phyloP scores from a whole-genome alignment of 2,329 filamentous ascomycete genomes.

The Cryphonectria parasitica region DNA sequence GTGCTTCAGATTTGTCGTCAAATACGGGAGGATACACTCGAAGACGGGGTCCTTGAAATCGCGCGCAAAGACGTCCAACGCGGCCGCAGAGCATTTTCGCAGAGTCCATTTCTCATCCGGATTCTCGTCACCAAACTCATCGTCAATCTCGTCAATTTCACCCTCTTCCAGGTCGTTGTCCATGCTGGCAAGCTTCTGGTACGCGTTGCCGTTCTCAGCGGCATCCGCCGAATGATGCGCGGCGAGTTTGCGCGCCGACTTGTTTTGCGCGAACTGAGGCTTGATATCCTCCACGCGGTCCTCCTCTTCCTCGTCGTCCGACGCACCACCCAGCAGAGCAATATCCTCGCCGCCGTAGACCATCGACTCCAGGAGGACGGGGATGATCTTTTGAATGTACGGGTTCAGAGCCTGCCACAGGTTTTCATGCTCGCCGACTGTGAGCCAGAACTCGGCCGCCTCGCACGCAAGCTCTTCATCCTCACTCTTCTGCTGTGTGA shows the following conservation, averaged over 20 bases:
- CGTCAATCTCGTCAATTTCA: slow-evolving; percentile 76
- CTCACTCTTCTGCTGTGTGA: slow-evolving; percentile 83
- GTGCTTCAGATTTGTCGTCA: slow-evolving; percentile 87
- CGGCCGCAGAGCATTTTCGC: slow-evolving; percentile 94
- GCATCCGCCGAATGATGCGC: slow-evolving; percentile 54
- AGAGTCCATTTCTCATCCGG: slow-evolving; percentile 95
- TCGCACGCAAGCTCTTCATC: slow-evolving; percentile 92
- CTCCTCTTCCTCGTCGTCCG: slow-evolving; percentile 88
- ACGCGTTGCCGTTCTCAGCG: slow-evolving; percentile 57
- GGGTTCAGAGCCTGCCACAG: slow-evolving; percentile 77
- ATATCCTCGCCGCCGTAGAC: slow-evolving; percentile 96
- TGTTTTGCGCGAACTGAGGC: slow-evolving; percentile 82
- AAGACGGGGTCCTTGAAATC: slow-evolving; percentile 91
- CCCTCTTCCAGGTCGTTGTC: slow-evolving; percentile 85
- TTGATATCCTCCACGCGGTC: slow-evolving; percentile 91
- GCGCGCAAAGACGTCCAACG: slow-evolving; percentile 89
- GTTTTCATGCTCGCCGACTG: slow-evolving; percentile 83
- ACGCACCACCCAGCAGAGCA: slow-evolving; percentile 78
- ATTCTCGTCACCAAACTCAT: slow-evolving; percentile 76
- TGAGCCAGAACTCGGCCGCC: slow-evolving; percentile 96
- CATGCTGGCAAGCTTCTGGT: slow-evolving; percentile 60
- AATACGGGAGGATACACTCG: slow-evolving; percentile 86
- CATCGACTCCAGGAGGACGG: slow-evolving; percentile 91
- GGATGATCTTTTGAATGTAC: slow-evolving; percentile 82
- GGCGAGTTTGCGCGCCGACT: slow-evolving; percentile 58